Percentiles rank a stretch among this genome's conserved stretches.
Conservation (phyloP, 805 yeast species). For the Kuraishia ogatae region DNA sequence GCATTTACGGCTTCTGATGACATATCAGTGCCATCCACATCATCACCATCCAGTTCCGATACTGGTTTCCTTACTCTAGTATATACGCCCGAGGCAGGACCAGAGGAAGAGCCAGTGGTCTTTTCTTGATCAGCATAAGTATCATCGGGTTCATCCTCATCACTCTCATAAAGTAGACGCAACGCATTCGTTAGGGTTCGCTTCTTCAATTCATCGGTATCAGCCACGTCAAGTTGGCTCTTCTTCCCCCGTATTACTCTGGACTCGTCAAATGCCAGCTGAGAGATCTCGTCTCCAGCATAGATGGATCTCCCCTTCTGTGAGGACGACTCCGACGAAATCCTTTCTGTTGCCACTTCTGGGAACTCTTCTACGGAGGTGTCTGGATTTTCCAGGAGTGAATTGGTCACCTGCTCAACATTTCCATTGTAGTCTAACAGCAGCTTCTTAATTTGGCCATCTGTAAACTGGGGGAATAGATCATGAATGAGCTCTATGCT, state of each 20-base stretch:
- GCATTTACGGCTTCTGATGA: conserved; percentile 7
- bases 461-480: conserved; percentile 57
- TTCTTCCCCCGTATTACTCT: conserved; percentile 27
- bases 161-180: conserved; percentile 56
- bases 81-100: background rate
- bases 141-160: conserved; percentile 84
- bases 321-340: background rate
- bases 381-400: conserved; percentile 56
- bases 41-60: conserved; percentile 10
- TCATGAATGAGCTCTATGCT: conserved; percentile 35
- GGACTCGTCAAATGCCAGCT: conserved; percentile 18
- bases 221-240: conserved; percentile 9
- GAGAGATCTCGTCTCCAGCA: conserved; percentile 23
- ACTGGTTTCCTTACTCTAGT: background rate
- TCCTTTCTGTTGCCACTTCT: background rate
- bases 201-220: conserved; percentile 31
- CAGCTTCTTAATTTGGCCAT: conserved; percentile 37
- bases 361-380: conserved; percentile 5
- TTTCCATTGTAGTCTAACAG: conserved; percentile 38
- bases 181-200: conserved; percentile 49
- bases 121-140: conserved; percentile 53
- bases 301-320: conserved; percentile 14
- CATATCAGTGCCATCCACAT: conserved; percentile 6
- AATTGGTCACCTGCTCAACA: conserved; percentile 49
- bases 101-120: conserved; percentile 18